Conservation (phyloP, 2,329 filamentous ascomycete species). For the Nakataea oryzae region DNA sequence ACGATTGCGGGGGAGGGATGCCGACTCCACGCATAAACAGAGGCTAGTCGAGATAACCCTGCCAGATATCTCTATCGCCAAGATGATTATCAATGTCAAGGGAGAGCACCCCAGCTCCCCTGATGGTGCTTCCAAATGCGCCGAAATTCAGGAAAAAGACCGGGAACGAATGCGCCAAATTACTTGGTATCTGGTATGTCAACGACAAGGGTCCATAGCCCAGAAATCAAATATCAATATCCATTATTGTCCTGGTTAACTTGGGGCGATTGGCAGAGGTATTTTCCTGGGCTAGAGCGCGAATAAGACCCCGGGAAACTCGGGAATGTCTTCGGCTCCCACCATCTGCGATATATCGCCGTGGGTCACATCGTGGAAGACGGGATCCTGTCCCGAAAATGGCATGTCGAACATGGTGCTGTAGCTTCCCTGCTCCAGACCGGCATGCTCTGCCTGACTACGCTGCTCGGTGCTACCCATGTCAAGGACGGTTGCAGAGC, state of each 20-base stretch:
- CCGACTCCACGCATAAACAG: too few relatives aligned
- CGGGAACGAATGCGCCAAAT: background rate
- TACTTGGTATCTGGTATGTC: background rate
- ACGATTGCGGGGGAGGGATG: too few relatives aligned
- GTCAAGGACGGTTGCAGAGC: background rate
- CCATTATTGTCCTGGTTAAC: too few relatives aligned
- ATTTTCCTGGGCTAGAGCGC: background rate
- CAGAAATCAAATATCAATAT: too few relatives aligned
- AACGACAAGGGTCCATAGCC: too few relatives aligned
- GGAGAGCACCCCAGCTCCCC: too few relatives aligned
- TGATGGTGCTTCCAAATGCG: background rate
- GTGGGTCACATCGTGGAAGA: too few relatives aligned
- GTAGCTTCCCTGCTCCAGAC: background rate
- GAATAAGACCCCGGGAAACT: background rate
- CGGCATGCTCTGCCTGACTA: background rate
- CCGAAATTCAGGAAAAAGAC: background rate
- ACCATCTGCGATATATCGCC: background rate
- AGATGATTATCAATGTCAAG: too few relatives aligned
- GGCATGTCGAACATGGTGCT: background rate
- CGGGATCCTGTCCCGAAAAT: too few relatives aligned
- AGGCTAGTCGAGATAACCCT: too few relatives aligned
- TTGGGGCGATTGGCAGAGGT: background rate
- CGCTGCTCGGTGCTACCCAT: background rate
- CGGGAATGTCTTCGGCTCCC: background rate
- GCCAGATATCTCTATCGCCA: too few relatives aligned